Conservation (phyloP, 306 rosid species). For the Carpinus fangiana region DNA sequence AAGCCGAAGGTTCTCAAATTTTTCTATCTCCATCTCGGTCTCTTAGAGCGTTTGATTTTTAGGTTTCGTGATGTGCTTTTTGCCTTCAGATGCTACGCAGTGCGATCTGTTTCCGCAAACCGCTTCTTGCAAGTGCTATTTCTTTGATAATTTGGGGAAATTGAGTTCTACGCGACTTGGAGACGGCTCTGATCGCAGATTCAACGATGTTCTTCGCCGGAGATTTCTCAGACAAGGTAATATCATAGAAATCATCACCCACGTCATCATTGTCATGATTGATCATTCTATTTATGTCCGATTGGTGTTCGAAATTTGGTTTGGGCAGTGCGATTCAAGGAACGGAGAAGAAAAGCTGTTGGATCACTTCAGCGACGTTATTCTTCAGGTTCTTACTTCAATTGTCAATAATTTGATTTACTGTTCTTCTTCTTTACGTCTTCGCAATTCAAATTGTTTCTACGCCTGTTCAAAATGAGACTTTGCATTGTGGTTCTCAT, state of each 20-base stretch:
- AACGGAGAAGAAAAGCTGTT: constrained; percentile 51
- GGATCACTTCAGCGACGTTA: constrained; percentile 46
- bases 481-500: background rate
- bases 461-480: background rate
- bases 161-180: constrained; percentile 38
- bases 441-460: background rate
- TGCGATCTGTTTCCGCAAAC: constrained; percentile 67
- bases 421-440: background rate
- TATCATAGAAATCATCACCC: background rate
- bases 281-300: background rate
- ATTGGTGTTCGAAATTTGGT: constrained; percentile 18
- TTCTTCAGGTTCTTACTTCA: constrained; percentile 44
- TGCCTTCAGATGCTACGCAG: constrained; percentile 60
- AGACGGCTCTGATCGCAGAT: constrained; percentile 51
- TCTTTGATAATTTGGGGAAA: constrained; percentile 66
- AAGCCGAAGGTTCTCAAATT: constrained; percentile 60
- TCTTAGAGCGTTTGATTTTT: background rate
- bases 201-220: constrained; percentile 81
- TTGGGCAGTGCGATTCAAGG: constrained; percentile 67
- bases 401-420: background rate
- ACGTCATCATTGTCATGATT: background rate
- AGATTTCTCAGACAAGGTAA: constrained; percentile 91
- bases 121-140: constrained; percentile 89
- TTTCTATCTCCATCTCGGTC: constrained; percentile 5
- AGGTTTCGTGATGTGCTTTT: background rate